Base-by-base conservation (phyloP, 495 filamentous ascomycete genomes). In the Amorphotheca resinae region DNA sequence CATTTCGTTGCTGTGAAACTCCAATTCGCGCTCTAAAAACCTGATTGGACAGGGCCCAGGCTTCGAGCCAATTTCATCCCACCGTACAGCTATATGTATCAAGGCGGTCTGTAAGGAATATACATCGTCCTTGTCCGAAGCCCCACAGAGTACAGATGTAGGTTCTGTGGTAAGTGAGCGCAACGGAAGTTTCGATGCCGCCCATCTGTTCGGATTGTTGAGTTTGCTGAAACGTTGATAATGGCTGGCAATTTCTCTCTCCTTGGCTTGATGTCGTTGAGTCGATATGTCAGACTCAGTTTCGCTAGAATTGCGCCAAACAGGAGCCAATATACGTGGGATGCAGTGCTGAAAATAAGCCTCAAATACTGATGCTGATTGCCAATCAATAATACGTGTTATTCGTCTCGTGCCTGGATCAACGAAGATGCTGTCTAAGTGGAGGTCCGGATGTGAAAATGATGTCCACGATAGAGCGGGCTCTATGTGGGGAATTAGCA, bases 91-190 rank as follows among this genome's bases (percentile, higher is more conserved):
- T 2, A 62, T 12, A 1, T 22, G 22, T 26, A 63, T 56, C 12
- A 64, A 53, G 17, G 60, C 42, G 20, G 61, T 15, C 18, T 60
- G 60, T 5, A 63, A 54, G 25, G 54, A 61, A 34, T 63, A 61
- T 3, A 63, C 38, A 45, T 63, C 55, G 3, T 45, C 37, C 23
- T 52, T 57, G 38, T 53, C 48, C 61, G 58, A 65, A 3, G 41
- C 49, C 9, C 56, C 53, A 23, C 17, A 58, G 23, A 59, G 51
- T 1, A 63, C 49, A 55, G 51, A 58, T 33, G 53, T 50, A 38
- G 59, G 61, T 42, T 64, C 23, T 8, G 33, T 38, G 22, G 39
- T 17, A 44, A 49, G 17, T 12, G 33, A 25, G 2, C 33, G 7
- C 32, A 39, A 2, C 17, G 31, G 33, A 38, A 38, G 16, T 21